A percentile compares a stretch with the other conserved stretches of the same genome.
Evolutionary conservation across 345 rosid species (phyloP).

Genomic region (Aquilaria malaccensis): DNA sequence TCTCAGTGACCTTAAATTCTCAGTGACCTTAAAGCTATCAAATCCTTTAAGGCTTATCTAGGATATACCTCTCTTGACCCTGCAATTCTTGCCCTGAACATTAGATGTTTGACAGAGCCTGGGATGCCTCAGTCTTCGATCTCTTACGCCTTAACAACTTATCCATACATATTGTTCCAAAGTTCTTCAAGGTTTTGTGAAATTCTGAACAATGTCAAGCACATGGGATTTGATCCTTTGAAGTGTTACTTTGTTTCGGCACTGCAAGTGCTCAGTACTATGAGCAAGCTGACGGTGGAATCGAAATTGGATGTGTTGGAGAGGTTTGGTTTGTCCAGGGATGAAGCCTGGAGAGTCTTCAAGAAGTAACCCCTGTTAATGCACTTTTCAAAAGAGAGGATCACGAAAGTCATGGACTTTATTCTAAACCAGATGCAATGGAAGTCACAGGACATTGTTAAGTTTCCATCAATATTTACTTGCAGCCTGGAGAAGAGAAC

Average conservation of each 20-base stretch:
- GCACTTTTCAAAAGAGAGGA: neutral
- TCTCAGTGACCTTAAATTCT: neutral
- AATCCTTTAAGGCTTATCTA: neutral
- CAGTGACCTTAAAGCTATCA: neutral
- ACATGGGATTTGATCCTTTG: neutral
- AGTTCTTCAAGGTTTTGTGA: neutral
- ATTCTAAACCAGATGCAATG: neutral
- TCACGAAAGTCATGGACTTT: neutral
- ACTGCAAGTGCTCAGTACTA: neutral
- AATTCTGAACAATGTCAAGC: neutral
- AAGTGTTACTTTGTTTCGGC: neutral
- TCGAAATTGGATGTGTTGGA: neutral
- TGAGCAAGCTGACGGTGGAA: neutral
- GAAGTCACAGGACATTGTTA: neutral
- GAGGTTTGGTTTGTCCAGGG: neutral
- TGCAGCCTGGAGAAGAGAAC: neutral
- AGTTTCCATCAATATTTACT: neutral
- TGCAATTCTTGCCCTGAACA: neutral
- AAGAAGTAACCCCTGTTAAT: neutral
- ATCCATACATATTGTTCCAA: neutral
- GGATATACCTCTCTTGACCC: neutral
- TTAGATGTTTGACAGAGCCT: neutral
- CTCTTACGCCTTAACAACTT: neutral
- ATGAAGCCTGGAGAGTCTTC: neutral
- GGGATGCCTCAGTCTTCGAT: neutral